These are phyloP conservation scores for Aspergillus sp. DNA, from an alignment of 2,329 filamentous ascomycete genomes.

Conservation along the genomic window DNA sequence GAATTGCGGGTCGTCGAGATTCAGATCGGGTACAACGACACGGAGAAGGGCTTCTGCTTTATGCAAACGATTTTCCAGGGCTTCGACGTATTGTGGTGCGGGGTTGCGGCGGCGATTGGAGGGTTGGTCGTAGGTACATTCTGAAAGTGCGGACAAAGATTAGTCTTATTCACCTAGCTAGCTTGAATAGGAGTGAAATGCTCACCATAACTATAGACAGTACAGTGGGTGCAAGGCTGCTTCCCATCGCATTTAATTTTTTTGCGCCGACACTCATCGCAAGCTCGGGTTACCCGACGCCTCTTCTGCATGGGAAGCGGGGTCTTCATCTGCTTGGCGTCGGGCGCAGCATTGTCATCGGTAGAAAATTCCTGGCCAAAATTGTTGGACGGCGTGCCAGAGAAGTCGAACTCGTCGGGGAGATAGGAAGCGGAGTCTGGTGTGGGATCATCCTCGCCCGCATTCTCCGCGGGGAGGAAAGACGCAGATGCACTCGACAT, in stretches of 20 bases:
- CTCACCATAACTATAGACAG: constrained; percentile 96
- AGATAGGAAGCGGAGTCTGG: constrained; percentile 20
- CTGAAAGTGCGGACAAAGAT: constrained; percentile 47
- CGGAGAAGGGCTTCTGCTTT: constrained; percentile 78
- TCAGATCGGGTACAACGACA: constrained; percentile 77
- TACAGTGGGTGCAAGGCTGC: constrained; percentile 91
- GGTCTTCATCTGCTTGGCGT: constrained; percentile 29
- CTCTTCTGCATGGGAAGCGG: constrained; percentile 68
- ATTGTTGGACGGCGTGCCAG: constrained; percentile 14
- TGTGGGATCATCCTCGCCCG: constrained; percentile 31
- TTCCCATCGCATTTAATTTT: constrained; percentile 88
- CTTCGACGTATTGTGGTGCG: constrained; percentile 89
- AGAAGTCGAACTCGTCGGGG: constrained; percentile 21
- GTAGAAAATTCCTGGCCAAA: constrained; percentile 15
- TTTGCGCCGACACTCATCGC: constrained; percentile 79
- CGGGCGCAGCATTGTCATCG: constrained; percentile 23
- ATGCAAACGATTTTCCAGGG: constrained; percentile 77
- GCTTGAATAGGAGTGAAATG: background rate
- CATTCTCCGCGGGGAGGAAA: constrained; percentile 21
- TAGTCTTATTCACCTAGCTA: background rate
- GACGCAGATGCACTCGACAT: constrained; percentile 28
- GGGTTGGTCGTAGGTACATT: constrained; percentile 93
- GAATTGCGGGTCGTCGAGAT: constrained; percentile 80
- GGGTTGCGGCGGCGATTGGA: constrained; percentile 89
- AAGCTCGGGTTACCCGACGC: constrained; percentile 74